Evolutionary conservation across 1,284 basidiomycete genomes (phyloP).

Genomic region (Phlebopus sp.): DNA sequence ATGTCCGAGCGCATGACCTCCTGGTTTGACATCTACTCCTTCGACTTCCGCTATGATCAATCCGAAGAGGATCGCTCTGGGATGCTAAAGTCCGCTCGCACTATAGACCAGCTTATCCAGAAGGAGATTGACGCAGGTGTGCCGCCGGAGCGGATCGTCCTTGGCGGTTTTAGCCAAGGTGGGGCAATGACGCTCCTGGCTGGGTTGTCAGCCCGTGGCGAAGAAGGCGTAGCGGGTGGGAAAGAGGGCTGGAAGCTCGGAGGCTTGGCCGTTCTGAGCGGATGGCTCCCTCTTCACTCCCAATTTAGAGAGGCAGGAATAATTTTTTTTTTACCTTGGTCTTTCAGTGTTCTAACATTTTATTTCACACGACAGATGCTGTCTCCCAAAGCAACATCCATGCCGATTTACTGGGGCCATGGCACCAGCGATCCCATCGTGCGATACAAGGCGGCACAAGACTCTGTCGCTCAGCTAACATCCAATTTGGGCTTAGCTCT

Average conservation of each 20-base stretch:
- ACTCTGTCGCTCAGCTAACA: slow-evolving; percentile 54
- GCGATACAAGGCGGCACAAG: slow-evolving; percentile 43
- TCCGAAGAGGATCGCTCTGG: slow-evolving; percentile 54
- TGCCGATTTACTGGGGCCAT: slow-evolving; percentile 87
- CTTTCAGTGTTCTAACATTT: slow-evolving; percentile 7
- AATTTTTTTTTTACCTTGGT: not conserved
- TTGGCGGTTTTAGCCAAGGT: slow-evolving; percentile 91
- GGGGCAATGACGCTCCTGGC: slow-evolving; percentile 76
- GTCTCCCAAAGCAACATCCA: slow-evolving; percentile 50
- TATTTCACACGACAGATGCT: slow-evolving; percentile 46
- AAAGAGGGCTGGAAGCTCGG: slow-evolving; percentile 53
- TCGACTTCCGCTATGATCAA: slow-evolving; percentile 51
- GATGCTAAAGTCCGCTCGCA: slow-evolving; percentile 62
- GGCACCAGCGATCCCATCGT: slow-evolving; percentile 73
- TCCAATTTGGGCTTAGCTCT: slow-evolving; percentile 36
- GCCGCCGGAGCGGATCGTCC: slow-evolving; percentile 61
- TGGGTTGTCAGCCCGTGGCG: slow-evolving; percentile 55
- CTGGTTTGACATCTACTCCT: slow-evolving; percentile 80
- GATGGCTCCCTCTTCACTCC: slow-evolving; percentile 65
- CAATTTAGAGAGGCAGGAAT: slow-evolving; percentile 26
- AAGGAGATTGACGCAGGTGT: slow-evolving; percentile 74
- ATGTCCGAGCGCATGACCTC: slow-evolving; percentile 61
- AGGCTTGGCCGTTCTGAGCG: slow-evolving; percentile 72
- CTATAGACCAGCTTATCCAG: slow-evolving; percentile 69
- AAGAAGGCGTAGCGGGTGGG: slow-evolving; percentile 29